These are phyloP conservation scores for Bipolaris sorokiniana DNA, from an alignment of 2,329 filamentous ascomycete genomes.

Conservation along the genomic window DNA sequence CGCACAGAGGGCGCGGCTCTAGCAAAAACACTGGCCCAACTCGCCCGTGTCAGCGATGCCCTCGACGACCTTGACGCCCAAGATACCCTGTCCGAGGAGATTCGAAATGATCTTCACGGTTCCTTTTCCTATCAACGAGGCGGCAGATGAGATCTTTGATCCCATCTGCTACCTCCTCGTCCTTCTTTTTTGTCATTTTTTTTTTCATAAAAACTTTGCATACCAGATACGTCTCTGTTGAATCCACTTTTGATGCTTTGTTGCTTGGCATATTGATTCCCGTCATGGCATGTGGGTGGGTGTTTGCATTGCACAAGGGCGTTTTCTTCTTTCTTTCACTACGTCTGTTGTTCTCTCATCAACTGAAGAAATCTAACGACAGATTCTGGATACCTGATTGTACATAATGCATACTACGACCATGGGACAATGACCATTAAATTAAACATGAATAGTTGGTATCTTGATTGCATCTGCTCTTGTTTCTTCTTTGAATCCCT, in stretches of 20 bases:
- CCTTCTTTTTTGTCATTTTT: neutral
- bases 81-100: conserved; percentile 20
- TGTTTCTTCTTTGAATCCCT: neutral
- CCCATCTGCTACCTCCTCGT: neutral
- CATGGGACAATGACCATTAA: neutral
- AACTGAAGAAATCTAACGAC: too few relatives aligned
- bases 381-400: neutral
- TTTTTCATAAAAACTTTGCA: neutral
- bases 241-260: neutral
- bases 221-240: neutral
- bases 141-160: neutral
- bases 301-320: conserved; percentile 16
- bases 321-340: neutral
- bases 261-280: neutral
- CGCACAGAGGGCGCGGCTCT: conserved; percentile 52
- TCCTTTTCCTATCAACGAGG: conserved; percentile 17
- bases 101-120: conserved; percentile 19
- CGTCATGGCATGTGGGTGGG: conserved; percentile 9
- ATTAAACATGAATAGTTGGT: neutral
- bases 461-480: neutral
- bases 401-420: neutral
- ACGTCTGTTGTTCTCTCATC: neutral
- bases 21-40: conserved; percentile 45
- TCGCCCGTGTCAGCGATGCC: conserved; percentile 21
- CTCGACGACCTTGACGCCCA: conserved; percentile 11